phyloP scores from a whole-genome alignment of 352 stramenopile genomes.

The Phytopythium helicoides region DNA sequence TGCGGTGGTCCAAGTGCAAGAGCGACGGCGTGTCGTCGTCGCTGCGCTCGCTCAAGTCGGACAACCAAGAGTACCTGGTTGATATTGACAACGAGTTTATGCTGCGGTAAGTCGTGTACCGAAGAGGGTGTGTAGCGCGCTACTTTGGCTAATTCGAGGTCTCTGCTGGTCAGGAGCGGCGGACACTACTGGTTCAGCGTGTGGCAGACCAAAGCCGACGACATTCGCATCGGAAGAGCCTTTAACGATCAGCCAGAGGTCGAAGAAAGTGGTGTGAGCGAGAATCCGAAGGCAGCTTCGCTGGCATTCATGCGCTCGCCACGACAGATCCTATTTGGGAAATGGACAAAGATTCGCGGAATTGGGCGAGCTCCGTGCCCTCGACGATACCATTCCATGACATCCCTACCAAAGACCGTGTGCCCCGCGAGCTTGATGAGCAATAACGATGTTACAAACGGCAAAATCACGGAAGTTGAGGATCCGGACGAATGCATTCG shows the following conservation, averaged over 20 bases:
- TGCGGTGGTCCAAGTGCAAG: constrained; percentile 43
- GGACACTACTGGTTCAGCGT: constrained; percentile 81
- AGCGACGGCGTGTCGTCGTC: constrained; percentile 46
- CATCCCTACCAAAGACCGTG: constrained; percentile 33
- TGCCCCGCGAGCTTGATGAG: constrained; percentile 20
- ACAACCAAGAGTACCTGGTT: constrained; percentile 66
- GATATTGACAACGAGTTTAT: constrained; percentile 40
- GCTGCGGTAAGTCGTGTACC: constrained; percentile 24
- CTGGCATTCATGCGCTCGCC: constrained; percentile 40
- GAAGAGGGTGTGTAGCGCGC: not conserved
- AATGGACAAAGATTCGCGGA: constrained; percentile 62
- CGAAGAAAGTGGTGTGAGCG: not conserved
- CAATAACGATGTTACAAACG: not conserved
- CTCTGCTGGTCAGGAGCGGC: constrained; percentile 35
- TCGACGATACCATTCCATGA: constrained; percentile 65
- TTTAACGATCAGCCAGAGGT: constrained; percentile 1
- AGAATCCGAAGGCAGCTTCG: not conserved
- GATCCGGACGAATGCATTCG: constrained; percentile 14
- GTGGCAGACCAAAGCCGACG: constrained; percentile 29
- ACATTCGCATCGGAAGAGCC: constrained; percentile 17
- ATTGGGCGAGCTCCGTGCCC: constrained; percentile 40
- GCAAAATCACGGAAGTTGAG: not conserved
- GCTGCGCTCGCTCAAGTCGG: constrained; percentile 54
- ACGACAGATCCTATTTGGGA: constrained; percentile 36
- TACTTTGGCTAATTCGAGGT: not conserved